Evolutionary conservation across 73 alveolate species (phyloP).

Genomic region (Symbiodinium pilosum): DNA sequence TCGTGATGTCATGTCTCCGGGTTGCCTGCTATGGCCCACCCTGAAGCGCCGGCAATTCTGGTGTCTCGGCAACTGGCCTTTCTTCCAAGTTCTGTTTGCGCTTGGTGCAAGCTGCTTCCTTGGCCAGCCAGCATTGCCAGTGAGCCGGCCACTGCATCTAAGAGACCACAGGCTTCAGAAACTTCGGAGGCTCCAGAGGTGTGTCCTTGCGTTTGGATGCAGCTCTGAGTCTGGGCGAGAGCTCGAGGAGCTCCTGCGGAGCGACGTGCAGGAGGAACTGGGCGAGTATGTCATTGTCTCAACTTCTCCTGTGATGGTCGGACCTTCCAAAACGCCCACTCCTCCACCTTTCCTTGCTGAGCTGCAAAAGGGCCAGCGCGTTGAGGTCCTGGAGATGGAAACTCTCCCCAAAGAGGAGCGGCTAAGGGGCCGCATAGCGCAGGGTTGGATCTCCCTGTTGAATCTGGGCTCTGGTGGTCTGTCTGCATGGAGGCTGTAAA

Average conservation of each 20-base stretch:
- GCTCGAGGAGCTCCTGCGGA: conserved; percentile 10
- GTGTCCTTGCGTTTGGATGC: no score
- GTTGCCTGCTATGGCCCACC: no score
- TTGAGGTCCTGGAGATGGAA: conserved; percentile 19
- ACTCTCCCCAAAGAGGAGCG: conserved; percentile 17
- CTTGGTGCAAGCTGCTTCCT: no score
- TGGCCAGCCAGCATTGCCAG: no score
- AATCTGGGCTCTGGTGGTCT: conserved; percentile 35
- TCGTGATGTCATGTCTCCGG: no score
- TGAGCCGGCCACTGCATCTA: no score
- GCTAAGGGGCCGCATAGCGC: conserved; percentile 36
- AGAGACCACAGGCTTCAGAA: no score
- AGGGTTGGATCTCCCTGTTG: conserved; percentile 61
- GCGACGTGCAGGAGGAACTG: background rate
- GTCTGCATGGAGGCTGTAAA: conserved; percentile 53
- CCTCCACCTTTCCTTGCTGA: conserved; percentile 23
- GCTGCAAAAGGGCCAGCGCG: background rate
- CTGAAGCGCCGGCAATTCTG: no score
- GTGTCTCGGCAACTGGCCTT: no score
- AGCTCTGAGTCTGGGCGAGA: conserved; percentile 12
- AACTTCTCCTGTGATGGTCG: conserved; percentile 28
- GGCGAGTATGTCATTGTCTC: conserved; percentile 34
- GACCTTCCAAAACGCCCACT: background rate
- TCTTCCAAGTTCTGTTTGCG: no score
- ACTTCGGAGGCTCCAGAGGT: no score